Conservation (phyloP, 2,329 filamentous ascomycete species). For the Calonectria pseudoturangicola region DNA sequence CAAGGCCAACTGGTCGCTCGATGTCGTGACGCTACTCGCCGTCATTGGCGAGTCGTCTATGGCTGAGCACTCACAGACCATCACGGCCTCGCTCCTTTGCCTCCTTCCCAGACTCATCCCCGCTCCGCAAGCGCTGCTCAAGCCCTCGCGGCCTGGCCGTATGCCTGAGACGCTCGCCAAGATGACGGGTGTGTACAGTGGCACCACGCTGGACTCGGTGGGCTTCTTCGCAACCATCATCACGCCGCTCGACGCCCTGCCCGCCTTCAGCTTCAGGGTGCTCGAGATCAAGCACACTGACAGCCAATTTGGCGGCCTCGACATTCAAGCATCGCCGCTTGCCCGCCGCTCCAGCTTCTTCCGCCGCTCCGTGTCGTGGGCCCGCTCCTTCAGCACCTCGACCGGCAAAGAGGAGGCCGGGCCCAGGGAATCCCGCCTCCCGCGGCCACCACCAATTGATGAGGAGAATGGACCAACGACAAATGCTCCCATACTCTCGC, state of each 20-base stretch:
- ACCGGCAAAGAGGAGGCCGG: constrained; percentile 23
- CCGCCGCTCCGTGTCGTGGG: constrained; percentile 39
- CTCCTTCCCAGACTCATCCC: constrained; percentile 77
- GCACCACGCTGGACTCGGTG: constrained; percentile 71
- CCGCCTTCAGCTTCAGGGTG: constrained; percentile 69
- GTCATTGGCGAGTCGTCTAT: constrained; percentile 78
- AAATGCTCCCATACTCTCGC: constrained; percentile 26
- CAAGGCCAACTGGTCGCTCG: constrained; percentile 71
- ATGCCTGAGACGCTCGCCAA: constrained; percentile 73
- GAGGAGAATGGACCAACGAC: constrained; percentile 39
- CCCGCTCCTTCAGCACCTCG: constrained; percentile 30
- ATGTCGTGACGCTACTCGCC: constrained; percentile 78
- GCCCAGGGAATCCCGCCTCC: constrained; percentile 28
- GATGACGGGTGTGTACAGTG: constrained; percentile 76
- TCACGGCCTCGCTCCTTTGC: constrained; percentile 75
- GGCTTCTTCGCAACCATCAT: constrained; percentile 79
- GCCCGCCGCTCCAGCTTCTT: constrained; percentile 29
- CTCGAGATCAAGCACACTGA: constrained; percentile 68
- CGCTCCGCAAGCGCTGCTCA: constrained; percentile 77
- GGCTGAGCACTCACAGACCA: constrained; percentile 73
- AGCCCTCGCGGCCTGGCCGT: constrained; percentile 71
- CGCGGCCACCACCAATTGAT: constrained; percentile 41
- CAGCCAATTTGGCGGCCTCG: constrained; percentile 40
- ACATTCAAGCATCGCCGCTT: constrained; percentile 30
- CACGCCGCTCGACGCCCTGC: constrained; percentile 71